phyloP scores from a whole-genome alignment of 192 early-diverging fungal species.

The Coemansia asiatica region DNA sequence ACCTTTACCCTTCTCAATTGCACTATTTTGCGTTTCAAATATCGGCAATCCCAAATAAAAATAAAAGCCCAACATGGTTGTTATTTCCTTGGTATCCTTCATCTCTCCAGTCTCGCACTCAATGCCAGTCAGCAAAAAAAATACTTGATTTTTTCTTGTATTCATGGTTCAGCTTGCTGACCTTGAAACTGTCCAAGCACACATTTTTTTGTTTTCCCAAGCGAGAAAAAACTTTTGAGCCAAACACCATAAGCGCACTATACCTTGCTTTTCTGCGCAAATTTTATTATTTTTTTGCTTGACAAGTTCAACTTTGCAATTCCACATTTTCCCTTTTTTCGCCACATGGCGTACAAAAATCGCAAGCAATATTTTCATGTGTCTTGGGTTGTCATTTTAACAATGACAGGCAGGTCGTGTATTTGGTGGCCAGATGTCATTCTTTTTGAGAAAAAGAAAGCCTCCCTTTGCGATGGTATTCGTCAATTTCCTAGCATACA shows the following conservation, averaged over 20 bases:
- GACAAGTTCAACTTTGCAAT: slow-evolving; percentile 1
- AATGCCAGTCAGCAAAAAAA: not conserved
- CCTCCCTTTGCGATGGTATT: no score
- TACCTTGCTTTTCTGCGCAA: not conserved
- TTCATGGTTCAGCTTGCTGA: not conserved
- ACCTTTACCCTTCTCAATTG: no score
- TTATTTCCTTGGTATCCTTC: not conserved
- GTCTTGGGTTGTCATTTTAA: no score
- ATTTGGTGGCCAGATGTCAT: no score
- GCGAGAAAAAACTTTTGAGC: not conserved
- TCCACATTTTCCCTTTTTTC: not conserved
- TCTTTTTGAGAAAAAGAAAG: no score
- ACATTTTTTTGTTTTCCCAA: not conserved
- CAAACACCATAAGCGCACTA: not conserved
- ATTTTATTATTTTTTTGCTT: not conserved
- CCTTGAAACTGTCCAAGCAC: not conserved
- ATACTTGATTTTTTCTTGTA: not conserved
- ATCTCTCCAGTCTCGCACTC: not conserved
- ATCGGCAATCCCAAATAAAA: not conserved
- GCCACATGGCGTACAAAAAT: no score
- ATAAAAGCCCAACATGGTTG: not conserved
- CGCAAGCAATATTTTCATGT: no score
- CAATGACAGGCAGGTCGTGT: no score
- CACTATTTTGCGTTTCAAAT: not conserved
- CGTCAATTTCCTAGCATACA: not conserved